Base-by-base conservation (phyloP, 1,139 yeast genomes). In the Debaryomyces sp. region DNA sequence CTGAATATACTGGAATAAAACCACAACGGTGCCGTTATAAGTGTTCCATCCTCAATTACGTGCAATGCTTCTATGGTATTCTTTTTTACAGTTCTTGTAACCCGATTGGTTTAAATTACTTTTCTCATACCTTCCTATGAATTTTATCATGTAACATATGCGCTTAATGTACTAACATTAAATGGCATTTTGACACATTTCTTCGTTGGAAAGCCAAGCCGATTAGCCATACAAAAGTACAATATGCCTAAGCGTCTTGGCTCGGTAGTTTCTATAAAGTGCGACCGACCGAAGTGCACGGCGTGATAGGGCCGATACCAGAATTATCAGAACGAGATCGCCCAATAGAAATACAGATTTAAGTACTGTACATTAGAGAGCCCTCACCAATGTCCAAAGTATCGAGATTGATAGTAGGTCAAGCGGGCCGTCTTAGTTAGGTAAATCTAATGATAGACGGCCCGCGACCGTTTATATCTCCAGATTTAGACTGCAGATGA, bases 381-480 rank as follows among this genome's bases (percentile, higher is more conserved):
- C 30, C n/a, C 13, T 30, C 21, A 37, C 30, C 41, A 37, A 4
- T 9, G n/a, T 15, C 21, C 22, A n/a, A n/a, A 22, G 21, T 12
- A 5, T 7, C 6, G 12, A 15, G 13, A 13, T 26, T 10, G 41
- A 22, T 15, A 37, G 30, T 15, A 4, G n/a, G 23, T 12, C 22
- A 21, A 41, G 33, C 43, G 43, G 43, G 34, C 43, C 43, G 43
- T 41, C 36, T 32, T 17, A 41, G 43, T 41, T 41, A 41, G 43
- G 43, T 30, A 41, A 41, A 41, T 29, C 18, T 41, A 26, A 29
- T 41, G 35, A 29, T 41, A 41, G 23, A 41, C 43, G 43, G 43
- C 37, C 43, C 43, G 43, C 43, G 36, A 41, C 38, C 24, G 23
- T 30, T 15, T 18, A 18, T 26, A 22, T 41, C 29, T 27, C 34